Percentiles rank a stretch among this genome's conserved stretches.
Evolutionary conservation across 805 yeast species (phyloP).

Genomic region (Brettanomyces naardenensis): DNA sequence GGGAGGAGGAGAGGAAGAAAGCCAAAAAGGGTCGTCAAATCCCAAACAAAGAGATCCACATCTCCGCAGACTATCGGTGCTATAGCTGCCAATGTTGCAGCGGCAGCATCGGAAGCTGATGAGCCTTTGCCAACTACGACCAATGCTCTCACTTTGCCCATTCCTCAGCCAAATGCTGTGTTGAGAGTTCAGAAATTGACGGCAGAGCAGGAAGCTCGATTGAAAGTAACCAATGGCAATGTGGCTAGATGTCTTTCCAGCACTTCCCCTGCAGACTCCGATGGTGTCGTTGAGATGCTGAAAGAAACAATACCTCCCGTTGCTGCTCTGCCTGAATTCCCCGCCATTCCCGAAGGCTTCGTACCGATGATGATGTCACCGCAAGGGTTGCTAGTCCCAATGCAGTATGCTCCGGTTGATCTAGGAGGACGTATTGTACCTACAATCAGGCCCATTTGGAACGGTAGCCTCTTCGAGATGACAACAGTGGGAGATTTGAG

Average conservation of each 20-base stretch:
- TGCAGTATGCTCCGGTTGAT: constrained; percentile 14
- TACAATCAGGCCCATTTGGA: constrained; percentile 5
- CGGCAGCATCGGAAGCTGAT: not conserved
- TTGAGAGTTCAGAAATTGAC: not conserved
- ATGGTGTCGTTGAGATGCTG: not conserved
- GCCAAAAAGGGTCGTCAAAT: too few relatives aligned
- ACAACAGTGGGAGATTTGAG: not conserved
- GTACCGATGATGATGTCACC: constrained; percentile 26
- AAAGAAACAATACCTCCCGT: constrained; percentile 10
- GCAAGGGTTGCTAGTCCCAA: constrained; percentile 20
- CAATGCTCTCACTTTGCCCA: too few relatives aligned
- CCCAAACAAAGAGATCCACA: too few relatives aligned
- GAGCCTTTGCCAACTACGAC: not conserved
- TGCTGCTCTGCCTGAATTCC: constrained; percentile 17
- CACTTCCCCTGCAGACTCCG: too few relatives aligned
- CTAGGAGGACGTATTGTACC: constrained; percentile 1
- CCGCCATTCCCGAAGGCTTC: constrained; percentile 21
- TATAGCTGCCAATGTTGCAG: constrained; percentile 1
- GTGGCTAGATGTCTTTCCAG: not conserved
- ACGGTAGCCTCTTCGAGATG: not conserved
- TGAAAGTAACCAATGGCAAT: not conserved
- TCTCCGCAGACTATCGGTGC: constrained; percentile 1
- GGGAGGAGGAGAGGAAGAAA: too few relatives aligned
- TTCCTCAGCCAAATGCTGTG: not conserved
- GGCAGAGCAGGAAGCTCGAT: not conserved